Conservation (phyloP, 768 basidiomycete genomes). For the Sarcomyxa edulis region DNA sequence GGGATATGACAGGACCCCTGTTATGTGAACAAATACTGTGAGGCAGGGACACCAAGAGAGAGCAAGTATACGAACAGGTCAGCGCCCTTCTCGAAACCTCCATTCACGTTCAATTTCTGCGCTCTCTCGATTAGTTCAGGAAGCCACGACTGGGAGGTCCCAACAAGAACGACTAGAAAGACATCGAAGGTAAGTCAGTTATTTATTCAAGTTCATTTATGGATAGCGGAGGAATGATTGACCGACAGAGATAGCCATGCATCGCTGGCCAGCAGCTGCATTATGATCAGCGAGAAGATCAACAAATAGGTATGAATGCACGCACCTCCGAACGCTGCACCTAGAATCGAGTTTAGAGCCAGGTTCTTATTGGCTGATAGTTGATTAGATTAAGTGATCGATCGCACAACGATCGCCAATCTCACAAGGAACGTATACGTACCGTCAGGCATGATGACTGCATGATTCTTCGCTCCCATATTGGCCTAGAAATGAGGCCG, state of each 20-base stretch:
- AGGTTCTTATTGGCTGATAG: constrained; percentile 82
- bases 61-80: constrained; percentile 55
- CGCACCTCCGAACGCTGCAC: constrained; percentile 88
- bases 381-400: not conserved
- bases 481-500: constrained; percentile 30
- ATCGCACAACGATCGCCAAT: not conserved
- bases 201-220: not conserved
- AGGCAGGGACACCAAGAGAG: constrained; percentile 1
- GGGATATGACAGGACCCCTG: constrained; percentile 80
- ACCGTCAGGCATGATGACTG: constrained; percentile 92
- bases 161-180: constrained; percentile 71
- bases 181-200: not conserved
- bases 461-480: constrained; percentile 97
- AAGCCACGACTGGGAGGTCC: constrained; percentile 74
- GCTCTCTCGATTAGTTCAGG: constrained; percentile 84
- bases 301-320: constrained; percentile 5
- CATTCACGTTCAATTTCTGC: constrained; percentile 72
- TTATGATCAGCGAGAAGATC: constrained; percentile 8
- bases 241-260: constrained; percentile 96
- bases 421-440: constrained; percentile 11
- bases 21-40: constrained; percentile 5
- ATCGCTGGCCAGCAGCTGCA: constrained; percentile 90
- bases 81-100: constrained; percentile 83
- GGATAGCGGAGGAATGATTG: too few species aligned
- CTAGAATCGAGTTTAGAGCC: constrained; percentile 86